These are phyloP conservation scores for Argentina anserina DNA, from an alignment of 306 rosid species.

Conservation along the genomic window DNA sequence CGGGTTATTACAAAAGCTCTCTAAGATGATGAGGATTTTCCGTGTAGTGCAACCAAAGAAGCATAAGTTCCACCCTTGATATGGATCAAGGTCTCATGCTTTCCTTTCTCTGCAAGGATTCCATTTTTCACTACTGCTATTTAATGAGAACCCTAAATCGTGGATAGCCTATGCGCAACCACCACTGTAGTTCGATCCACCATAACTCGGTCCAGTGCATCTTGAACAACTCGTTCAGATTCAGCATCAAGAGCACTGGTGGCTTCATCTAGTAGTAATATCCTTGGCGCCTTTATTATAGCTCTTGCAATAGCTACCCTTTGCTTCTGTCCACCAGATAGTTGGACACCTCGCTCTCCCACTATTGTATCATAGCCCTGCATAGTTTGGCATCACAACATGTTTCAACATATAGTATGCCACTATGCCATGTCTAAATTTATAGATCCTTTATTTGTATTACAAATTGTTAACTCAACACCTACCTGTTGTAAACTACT, in stretches of 20 bases:
- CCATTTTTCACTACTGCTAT: neutral
- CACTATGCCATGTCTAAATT: too few relatives aligned
- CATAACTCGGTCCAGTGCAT: neutral
- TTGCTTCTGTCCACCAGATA: constrained; percentile 2
- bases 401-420: too few relatives aligned
- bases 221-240: neutral
- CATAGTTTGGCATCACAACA: too few relatives aligned
- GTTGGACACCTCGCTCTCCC: constrained; percentile 1
- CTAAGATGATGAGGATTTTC: neutral
- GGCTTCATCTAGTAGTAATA: neutral
- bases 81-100: neutral
- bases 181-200: neutral
- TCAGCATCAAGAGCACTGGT: constrained; percentile 3
- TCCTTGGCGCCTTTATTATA: neutral
- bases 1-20: too few relatives aligned
- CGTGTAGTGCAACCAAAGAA: neutral
- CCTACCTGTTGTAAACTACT: constrained; percentile 57
- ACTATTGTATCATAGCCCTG: neutral
- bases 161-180: neutral
- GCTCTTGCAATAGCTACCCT: constrained; percentile 3
- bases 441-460: too few relatives aligned
- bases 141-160: neutral
- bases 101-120: neutral
- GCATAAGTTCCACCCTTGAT: constrained; percentile 1
- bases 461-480: neutral